Evolutionary conservation across 176 grass and related monocot species (phyloP).

Genomic region (Raddia guianensis): DNA sequence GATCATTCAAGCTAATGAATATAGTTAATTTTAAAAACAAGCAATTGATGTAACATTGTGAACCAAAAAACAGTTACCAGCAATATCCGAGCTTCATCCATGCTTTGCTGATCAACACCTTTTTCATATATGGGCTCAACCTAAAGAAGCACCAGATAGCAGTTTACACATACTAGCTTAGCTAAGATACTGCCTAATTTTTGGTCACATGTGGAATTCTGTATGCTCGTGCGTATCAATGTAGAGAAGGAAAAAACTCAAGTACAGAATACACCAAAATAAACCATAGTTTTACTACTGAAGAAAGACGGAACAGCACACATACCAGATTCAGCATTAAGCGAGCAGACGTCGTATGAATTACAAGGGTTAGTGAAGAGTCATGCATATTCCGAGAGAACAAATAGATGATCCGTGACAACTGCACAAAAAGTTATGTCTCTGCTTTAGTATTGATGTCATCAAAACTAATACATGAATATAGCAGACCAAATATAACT

Average conservation of each 20-base stretch:
- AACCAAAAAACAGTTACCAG: constrained; percentile 62
- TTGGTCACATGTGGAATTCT: neutral
- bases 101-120: constrained; percentile 88
- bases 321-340: constrained; percentile 98
- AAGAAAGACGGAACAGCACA: constrained; percentile 42
- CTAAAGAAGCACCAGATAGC: constrained; percentile 52
- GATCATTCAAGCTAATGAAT: constrained; percentile 29
- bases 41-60: constrained; percentile 1
- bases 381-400: constrained; percentile 99
- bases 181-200: constrained; percentile 27
- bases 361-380: constrained; percentile 90
- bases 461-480: constrained; percentile 28
- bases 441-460: constrained; percentile 32
- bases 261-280: constrained; percentile 9
- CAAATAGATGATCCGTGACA: constrained; percentile 96
- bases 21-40: constrained; percentile 25
- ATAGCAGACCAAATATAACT: neutral
- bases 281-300: constrained; percentile 23
- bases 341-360: constrained; percentile 96
- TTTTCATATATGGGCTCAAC: constrained; percentile 99
- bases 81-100: constrained; percentile 94
- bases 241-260: constrained; percentile 25
- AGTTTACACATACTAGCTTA: constrained; percentile 16
- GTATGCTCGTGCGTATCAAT: constrained; percentile 26
- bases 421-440: constrained; percentile 63